These are phyloP conservation scores for Lepidium sativum DNA, from an alignment of 345 rosid genomes.

Conservation along the genomic window DNA sequence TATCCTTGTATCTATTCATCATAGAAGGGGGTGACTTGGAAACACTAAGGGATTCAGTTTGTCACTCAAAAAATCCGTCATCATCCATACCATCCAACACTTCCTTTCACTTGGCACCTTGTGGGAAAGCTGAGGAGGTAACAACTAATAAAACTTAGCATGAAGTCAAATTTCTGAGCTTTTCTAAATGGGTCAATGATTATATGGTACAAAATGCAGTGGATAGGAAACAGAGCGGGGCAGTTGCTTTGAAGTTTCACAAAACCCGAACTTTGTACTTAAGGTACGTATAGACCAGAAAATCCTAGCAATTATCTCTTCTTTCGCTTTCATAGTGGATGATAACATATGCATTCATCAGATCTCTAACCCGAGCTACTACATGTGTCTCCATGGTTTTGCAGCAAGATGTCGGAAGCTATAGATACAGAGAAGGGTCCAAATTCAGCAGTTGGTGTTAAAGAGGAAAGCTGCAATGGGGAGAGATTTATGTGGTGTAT, in stretches of 20 bases:
- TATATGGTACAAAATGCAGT: conserved; percentile 28
- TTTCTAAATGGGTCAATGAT: conserved; percentile 8
- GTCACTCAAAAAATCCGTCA: conserved; percentile 12
- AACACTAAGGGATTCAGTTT: conserved; percentile 26
- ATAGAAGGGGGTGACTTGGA: conserved; percentile 53
- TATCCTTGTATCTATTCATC: conserved; percentile 42
- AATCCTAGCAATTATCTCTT: background rate
- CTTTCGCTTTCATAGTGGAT: background rate
- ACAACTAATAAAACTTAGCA: background rate
- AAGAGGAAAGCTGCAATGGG: conserved; percentile 46
- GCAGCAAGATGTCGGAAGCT: conserved; percentile 23
- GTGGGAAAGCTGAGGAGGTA: conserved; percentile 33
- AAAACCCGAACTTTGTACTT: conserved; percentile 38
- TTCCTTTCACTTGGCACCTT: conserved; percentile 1
- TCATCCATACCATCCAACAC: conserved; percentile 6
- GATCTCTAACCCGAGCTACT: background rate
- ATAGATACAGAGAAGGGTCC: conserved; percentile 19
- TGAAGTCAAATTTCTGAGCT: background rate
- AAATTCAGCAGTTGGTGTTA: conserved; percentile 21
- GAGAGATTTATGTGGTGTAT: conserved; percentile 43
- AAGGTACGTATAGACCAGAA: conserved; percentile 34
- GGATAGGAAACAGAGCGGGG: conserved; percentile 29
- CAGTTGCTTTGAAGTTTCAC: conserved; percentile 42
- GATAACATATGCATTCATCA: background rate
- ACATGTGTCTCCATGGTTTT: background rate